Percentiles rank a stretch among this genome's conserved stretches.
These are phyloP conservation scores for Pythium oligandrum DNA, from an alignment of 352 stramenopile species.

Conservation along the genomic window DNA sequence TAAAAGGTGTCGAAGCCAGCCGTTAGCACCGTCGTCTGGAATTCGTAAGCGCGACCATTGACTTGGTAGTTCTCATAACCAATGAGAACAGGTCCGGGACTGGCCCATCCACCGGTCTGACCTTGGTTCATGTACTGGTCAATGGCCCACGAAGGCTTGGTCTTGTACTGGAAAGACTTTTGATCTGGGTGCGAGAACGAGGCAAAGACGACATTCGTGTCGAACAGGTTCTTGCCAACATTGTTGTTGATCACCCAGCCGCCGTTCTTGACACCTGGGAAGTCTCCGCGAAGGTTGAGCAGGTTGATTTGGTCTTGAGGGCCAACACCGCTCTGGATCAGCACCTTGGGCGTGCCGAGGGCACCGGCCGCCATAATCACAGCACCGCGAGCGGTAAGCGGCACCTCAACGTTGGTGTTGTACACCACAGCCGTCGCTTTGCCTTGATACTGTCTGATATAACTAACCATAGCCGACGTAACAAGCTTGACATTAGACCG, in stretches of 20 bases:
- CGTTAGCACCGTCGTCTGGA: constrained; percentile 49
- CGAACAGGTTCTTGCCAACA: constrained; percentile 56
- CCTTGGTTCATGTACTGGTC: constrained; percentile 50
- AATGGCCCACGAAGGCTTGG: constrained; percentile 26
- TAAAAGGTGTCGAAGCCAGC: constrained; percentile 38
- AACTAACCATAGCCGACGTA: constrained; percentile 39
- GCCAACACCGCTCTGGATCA: constrained; percentile 79
- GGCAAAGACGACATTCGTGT: constrained; percentile 42
- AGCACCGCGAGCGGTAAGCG: constrained; percentile 35
- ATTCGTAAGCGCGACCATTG: constrained; percentile 48
- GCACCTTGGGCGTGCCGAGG: constrained; percentile 70
- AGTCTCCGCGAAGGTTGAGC: constrained; percentile 30
- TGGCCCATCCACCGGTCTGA: constrained; percentile 33
- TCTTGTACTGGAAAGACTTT: constrained; percentile 35
- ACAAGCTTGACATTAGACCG: constrained; percentile 52
- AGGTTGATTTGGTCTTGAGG: constrained; percentile 45
- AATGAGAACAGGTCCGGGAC: constrained; percentile 44
- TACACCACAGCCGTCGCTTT: constrained; percentile 46
- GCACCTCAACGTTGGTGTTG: constrained; percentile 28
- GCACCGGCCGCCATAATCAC: constrained; percentile 74
- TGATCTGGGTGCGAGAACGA: constrained; percentile 54
- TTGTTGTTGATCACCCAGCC: constrained; percentile 47
- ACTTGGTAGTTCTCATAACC: constrained; percentile 55
- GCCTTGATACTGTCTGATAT: constrained; percentile 39
- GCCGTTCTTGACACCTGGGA: constrained; percentile 32